These are phyloP conservation scores for Xylariaceae sp. DNA, from an alignment of 2,329 filamentous ascomycete species.

Conservation along the genomic window DNA sequence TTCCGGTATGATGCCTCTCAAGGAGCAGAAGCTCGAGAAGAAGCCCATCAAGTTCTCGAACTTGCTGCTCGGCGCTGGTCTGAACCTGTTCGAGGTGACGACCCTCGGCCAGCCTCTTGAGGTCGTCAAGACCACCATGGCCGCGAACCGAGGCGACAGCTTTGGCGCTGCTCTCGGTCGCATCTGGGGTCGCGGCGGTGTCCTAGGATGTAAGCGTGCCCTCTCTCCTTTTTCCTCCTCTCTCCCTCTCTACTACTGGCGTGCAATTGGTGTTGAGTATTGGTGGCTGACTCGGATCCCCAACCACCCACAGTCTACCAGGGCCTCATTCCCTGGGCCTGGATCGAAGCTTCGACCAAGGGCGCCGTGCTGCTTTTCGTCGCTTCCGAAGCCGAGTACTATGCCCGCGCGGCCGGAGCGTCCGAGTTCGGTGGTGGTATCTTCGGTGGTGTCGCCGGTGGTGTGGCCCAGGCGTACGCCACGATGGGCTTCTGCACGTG, in stretches of 20 bases:
- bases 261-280: neutral
- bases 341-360: constrained; percentile 99
- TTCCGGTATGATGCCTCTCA: constrained; percentile 45
- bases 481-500: constrained; percentile 99
- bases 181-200: constrained; percentile 91
- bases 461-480: constrained; percentile 95
- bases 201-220: constrained; percentile 76
- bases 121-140: constrained; percentile 99
- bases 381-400: constrained; percentile 95
- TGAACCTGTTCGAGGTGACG: constrained; percentile 90
- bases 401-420: constrained; percentile 77
- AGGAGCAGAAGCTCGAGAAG: constrained; percentile 70
- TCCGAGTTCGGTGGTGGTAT: constrained; percentile 86
- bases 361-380: constrained; percentile 98
- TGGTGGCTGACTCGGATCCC: neutral
- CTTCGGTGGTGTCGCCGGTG: constrained; percentile 82
- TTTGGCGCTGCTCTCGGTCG: constrained; percentile 75
- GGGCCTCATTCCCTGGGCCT: constrained; percentile 98
- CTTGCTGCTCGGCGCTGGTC: constrained; percentile 83
- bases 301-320: constrained; percentile 71
- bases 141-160: constrained; percentile 86
- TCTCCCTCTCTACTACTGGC: no score
- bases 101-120: constrained; percentile 71
- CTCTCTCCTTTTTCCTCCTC: neutral
- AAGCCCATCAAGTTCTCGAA: constrained; percentile 99